phyloP scores from a whole-genome alignment of 2,329 filamentous ascomycete genomes.

The Dactylellina parvicollis region DNA sequence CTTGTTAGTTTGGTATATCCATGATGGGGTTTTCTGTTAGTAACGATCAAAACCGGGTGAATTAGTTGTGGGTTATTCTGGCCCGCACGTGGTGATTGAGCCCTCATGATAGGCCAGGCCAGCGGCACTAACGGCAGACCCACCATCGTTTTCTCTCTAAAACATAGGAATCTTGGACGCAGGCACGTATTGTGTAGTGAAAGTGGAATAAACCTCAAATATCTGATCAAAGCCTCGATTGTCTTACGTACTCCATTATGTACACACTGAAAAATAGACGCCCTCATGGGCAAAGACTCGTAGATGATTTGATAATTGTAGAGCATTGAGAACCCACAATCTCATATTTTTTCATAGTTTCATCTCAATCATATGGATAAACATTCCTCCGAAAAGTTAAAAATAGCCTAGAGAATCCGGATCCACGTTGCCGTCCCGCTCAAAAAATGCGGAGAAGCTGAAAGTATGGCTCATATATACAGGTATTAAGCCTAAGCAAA shows the following conservation, averaged over 20 bases:
- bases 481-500: constrained; percentile 36
- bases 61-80: neutral
- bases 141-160: neutral
- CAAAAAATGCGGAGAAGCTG: constrained; percentile 6
- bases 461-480: constrained; percentile 44
- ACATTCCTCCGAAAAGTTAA: neutral
- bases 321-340: too few species aligned
- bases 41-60: constrained; percentile 6
- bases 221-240: neutral
- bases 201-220: constrained; percentile 7
- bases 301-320: constrained; percentile 38
- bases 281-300: constrained; percentile 36
- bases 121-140: constrained; percentile 33
- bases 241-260: constrained; percentile 4
- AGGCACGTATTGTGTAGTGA: neutral
- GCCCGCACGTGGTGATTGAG: constrained; percentile 43
- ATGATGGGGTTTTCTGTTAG: neutral
- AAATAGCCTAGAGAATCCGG: constrained; percentile 10
- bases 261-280: neutral
- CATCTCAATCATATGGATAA: constrained; percentile 9
- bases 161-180: neutral
- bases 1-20: neutral
- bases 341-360: neutral
- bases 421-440: constrained; percentile 24
- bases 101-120: constrained; percentile 46